These are phyloP conservation scores for Syzygium aromaticum DNA, from an alignment of 345 rosid species.

Conservation along the genomic window DNA sequence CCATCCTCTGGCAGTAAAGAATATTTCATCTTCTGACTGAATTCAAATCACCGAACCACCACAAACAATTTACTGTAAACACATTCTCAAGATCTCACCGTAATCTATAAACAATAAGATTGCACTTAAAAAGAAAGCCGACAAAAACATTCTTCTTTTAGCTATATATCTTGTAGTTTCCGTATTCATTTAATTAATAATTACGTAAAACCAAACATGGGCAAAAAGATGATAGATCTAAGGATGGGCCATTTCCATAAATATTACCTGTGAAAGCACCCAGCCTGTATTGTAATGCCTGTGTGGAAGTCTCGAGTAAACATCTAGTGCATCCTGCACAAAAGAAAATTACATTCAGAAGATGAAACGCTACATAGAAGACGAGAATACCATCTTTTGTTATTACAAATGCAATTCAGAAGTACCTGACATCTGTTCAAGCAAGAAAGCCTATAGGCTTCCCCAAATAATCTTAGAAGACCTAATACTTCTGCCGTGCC, in stretches of 20 bases:
- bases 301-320: slow-evolving; percentile 66
- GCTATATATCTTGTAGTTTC: neutral
- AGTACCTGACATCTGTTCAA: slow-evolving; percentile 81
- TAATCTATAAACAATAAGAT: neutral
- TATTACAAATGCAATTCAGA: neutral
- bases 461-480: slow-evolving; percentile 79
- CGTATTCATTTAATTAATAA: neutral
- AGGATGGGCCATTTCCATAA: neutral
- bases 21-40: neutral
- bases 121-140: neutral
- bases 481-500: slow-evolving; percentile 65
- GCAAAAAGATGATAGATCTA: neutral
- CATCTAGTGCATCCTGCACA: slow-evolving; percentile 81
- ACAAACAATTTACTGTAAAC: neutral
- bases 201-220: neutral
- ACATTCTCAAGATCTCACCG: neutral
- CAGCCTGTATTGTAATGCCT: slow-evolving; percentile 92
- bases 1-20: neutral
- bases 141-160: neutral
- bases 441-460: slow-evolving; percentile 88
- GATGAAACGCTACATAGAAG: neutral
- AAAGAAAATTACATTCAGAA: slow-evolving; percentile 9
- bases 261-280: slow-evolving; percentile 91
- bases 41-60: neutral
- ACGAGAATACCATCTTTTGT: neutral